A percentile compares a stretch with the other conserved stretches of the same genome.
phyloP scores from a whole-genome alignment of 768 basidiomycete genomes.

The Dictyophora rubrovolvata region DNA sequence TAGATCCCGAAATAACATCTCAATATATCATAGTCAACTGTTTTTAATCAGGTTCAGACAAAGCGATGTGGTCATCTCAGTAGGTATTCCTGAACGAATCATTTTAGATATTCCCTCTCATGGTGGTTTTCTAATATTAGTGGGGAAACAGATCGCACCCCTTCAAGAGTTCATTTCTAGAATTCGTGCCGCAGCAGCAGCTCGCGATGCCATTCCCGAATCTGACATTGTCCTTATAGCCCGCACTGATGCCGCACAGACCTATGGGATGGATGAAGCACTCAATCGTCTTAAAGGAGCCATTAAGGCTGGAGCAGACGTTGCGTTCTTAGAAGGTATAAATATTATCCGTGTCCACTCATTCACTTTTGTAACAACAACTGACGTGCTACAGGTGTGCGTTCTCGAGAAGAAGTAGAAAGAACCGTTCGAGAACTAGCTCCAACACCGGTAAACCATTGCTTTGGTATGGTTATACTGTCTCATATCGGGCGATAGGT shows the following conservation, averaged over 20 bases:
- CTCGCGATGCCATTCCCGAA: constrained; percentile 62
- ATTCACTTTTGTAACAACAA: not conserved
- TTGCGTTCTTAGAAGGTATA: constrained; percentile 66
- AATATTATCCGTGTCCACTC: not conserved
- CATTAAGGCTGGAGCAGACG: constrained; percentile 63
- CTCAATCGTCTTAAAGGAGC: constrained; percentile 57
- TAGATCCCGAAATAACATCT: not conserved
- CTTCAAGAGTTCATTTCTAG: constrained; percentile 65
- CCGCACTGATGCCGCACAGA: constrained; percentile 69
- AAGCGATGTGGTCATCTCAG: constrained; percentile 68
- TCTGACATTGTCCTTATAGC: constrained; percentile 74
- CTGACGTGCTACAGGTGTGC: constrained; percentile 29
- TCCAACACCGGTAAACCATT: constrained; percentile 41
- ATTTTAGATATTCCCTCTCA: not conserved
- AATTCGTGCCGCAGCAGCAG: constrained; percentile 66
- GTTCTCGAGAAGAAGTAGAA: constrained; percentile 51
- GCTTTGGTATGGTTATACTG: not conserved
- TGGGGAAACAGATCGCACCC: constrained; percentile 74
- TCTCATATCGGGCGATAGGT: constrained; percentile 27
- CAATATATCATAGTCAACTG: not conserved
- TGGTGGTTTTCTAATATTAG: not conserved
- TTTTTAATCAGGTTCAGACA: constrained; percentile 45
- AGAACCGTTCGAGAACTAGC: constrained; percentile 55
- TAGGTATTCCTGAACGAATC: not conserved
- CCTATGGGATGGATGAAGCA: constrained; percentile 71